A percentile compares a stretch with the other conserved stretches of the same genome.
Conservation (phyloP, 768 basidiomycete species). For the Multifurca ochricompacta region DNA sequence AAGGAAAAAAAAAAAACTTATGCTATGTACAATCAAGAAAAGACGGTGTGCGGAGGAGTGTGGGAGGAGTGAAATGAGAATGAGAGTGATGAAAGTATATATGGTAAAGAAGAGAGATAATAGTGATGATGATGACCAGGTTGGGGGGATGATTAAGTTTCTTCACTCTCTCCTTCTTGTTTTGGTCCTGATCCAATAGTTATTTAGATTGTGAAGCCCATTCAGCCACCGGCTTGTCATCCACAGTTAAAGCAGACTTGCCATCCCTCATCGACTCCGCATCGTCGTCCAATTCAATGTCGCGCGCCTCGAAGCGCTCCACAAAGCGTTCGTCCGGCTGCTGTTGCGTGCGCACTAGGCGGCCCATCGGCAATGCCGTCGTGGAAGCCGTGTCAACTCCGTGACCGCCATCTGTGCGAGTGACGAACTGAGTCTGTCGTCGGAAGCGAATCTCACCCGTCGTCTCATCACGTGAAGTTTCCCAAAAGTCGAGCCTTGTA, state of each 20-base stretch:
- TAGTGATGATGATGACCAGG: no score
- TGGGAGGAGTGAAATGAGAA: no score
- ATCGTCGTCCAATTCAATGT: constrained; percentile 17
- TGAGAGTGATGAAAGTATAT: no score
- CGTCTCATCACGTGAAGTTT: constrained; percentile 12
- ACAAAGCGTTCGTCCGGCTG: constrained; percentile 5
- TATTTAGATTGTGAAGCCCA: constrained; percentile 4
- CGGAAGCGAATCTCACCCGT: constrained; percentile 21
- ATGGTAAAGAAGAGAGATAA: no score
- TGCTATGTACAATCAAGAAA: no score
- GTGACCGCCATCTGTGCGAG: neutral
- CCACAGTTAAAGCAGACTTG: neutral
- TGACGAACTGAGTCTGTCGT: constrained; percentile 15
- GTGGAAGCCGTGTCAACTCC: neutral
- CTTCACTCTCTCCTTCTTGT: no score
- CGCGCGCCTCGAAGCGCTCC: constrained; percentile 19
- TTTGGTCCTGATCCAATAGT: neutral
- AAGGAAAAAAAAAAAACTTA: no score
- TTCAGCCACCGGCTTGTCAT: neutral
- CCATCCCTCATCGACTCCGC: neutral
- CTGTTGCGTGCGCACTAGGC: constrained; percentile 11
- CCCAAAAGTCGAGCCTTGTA: constrained; percentile 20
- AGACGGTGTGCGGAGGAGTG: no score
- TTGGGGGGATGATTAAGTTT: no score
- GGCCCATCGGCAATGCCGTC: constrained; percentile 15